phyloP scores from a whole-genome alignment of 2,329 filamentous ascomycete genomes.

The Alternaria arbusti region DNA sequence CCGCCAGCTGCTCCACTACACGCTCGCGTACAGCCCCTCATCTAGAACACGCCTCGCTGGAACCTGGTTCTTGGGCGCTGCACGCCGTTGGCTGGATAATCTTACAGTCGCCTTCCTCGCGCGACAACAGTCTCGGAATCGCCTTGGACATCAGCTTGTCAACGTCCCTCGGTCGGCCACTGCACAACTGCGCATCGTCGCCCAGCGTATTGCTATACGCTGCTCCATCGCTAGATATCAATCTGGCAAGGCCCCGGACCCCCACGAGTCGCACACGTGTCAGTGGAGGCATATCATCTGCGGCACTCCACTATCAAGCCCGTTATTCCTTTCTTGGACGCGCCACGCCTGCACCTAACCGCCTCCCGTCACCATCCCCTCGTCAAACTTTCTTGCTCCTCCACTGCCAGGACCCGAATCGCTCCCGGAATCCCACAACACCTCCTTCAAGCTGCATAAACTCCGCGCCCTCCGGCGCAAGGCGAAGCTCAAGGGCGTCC shows the following conservation, averaged over 20 bases:
- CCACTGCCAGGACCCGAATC: slow-evolving; percentile 19
- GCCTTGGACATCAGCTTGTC: not conserved
- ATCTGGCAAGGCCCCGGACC: not conserved
- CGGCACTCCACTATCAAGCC: slow-evolving; percentile 4
- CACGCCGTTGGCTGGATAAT: not conserved
- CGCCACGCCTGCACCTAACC: slow-evolving; percentile 20
- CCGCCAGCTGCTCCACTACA: slow-evolving; percentile 15
- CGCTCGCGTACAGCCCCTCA: slow-evolving; percentile 19
- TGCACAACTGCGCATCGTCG: not conserved
- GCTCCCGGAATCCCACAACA: slow-evolving; percentile 15
- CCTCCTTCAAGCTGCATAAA: slow-evolving; percentile 48
- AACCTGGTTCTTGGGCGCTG: slow-evolving; percentile 18
- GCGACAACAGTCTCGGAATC: not conserved
- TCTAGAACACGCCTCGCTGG: slow-evolving; percentile 7
- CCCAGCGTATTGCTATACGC: not conserved
- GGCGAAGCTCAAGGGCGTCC: slow-evolving; percentile 44
- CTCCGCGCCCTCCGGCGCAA: slow-evolving; percentile 50
- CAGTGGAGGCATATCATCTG: slow-evolving; percentile 6
- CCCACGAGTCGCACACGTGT: slow-evolving; percentile 21
- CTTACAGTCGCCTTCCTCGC: not conserved
- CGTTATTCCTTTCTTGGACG: slow-evolving; percentile 4
- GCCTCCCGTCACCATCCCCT: slow-evolving; percentile 27
- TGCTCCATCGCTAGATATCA: slow-evolving; percentile 5
- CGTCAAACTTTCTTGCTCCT: slow-evolving; percentile 26
- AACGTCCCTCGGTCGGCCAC: not conserved